Base-by-base conservation (phyloP, 2,329 filamentous ascomycete species). In the Emmonsiellopsis sp. region DNA sequence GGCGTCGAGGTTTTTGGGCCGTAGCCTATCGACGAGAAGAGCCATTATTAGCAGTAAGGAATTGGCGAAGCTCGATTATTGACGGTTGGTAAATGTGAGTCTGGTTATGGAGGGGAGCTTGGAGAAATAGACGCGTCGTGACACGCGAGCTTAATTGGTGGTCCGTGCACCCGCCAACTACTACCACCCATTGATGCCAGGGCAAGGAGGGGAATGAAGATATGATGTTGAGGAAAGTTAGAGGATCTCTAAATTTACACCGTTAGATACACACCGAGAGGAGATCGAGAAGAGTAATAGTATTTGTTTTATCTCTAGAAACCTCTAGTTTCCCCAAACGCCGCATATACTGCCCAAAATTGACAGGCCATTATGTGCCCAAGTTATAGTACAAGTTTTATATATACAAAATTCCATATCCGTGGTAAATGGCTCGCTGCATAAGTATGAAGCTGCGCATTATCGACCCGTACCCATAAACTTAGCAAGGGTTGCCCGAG, bases 21-120 rank as follows among this genome's bases (percentile, higher is more conserved):
- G 78, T 58, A 84, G 75, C 63, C 82, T 84, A 62, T 85, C 82
- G 44, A 85, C 82, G 38, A 85, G 73, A 10, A 85, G 73, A 55
- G 82, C 80, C 82, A 85, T 85, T 59, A 44, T 41, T 54, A 30
- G 11, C 16, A 7, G 35, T 38, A 38, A 41, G 20, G 20, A 26
- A 26, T 26, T n/a, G 35, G 35, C 1, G 35, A 38, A n/a, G 6
- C 6, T n/a, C 31, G 2, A 51, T 44, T 20, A 15, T 30, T 20
- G 31, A 15, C 5, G n/a, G 9, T 46, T 31, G 34, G 16, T 7
- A 11, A 13, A 20, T 9, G n/a, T 49, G 31, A 38, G 7, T 16
- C 20, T 5, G 1, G 13, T 8, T 37, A 44, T 50, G 8, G 9
- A 32, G 32, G 38, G 10, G 26, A 31, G 10, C 40, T 45, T 38